Conservation (phyloP, 2,329 filamentous ascomycete genomes). For the Neofusicoccum umdonicola region DNA sequence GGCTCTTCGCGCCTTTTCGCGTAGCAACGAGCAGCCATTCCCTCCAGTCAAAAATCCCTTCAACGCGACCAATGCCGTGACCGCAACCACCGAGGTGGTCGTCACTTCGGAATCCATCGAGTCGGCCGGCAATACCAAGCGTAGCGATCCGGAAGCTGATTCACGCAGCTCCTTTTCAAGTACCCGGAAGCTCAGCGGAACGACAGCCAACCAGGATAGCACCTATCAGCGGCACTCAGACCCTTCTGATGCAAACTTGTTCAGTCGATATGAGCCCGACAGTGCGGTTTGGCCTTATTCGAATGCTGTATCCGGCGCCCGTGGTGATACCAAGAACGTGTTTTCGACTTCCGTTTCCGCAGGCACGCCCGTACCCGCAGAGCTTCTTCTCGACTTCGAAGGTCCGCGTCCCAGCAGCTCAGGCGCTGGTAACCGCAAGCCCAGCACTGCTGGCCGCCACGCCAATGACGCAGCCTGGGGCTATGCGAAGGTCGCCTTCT, state of each 20-base stretch:
- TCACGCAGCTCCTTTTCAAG: constrained; percentile 33
- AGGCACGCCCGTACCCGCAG: background rate
- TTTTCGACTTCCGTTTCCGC: constrained; percentile 12
- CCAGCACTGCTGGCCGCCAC: background rate
- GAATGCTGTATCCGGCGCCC: background rate
- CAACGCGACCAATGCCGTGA: constrained; percentile 45
- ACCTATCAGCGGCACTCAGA: background rate
- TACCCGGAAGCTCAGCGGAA: constrained; percentile 22
- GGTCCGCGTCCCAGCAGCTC: background rate
- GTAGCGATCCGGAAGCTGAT: constrained; percentile 20
- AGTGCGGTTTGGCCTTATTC: constrained; percentile 1
- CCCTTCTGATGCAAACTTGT: background rate
- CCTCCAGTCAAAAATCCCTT: constrained; percentile 45
- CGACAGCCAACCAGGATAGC: background rate
- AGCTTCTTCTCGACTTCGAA: constrained; percentile 6
- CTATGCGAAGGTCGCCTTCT: constrained; percentile 67
- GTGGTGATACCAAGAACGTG: background rate
- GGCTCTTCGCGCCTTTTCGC: constrained; percentile 43
- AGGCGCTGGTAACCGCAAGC: background rate
- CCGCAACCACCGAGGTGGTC: constrained; percentile 60
- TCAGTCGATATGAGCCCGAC: background rate
- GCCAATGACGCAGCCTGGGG: constrained; percentile 56
- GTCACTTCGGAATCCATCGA: constrained; percentile 43
- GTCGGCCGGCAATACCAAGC: constrained; percentile 40
- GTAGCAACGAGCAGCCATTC: constrained; percentile 15